Evolutionary conservation across 768 basidiomycete species (phyloP).

Genomic region (Termitomyces sp.): DNA sequence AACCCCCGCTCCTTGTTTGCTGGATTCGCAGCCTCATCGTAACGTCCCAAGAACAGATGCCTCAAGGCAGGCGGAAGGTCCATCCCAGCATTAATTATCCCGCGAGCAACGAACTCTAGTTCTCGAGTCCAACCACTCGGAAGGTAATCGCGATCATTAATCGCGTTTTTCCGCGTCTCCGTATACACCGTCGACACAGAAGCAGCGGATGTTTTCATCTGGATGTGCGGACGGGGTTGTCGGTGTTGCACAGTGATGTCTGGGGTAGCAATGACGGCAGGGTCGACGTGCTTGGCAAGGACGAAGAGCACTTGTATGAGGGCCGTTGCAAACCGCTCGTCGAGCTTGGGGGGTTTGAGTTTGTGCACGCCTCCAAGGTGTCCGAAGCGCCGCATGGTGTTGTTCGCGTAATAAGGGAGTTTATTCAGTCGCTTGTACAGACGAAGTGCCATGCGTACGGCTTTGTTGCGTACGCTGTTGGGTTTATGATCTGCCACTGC

Average conservation of each 20-base stretch:
- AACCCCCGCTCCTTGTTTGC: background rate
- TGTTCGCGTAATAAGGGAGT: background rate
- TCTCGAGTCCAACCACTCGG: conserved; percentile 9
- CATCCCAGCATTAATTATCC: conserved; percentile 14
- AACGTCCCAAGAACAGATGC: conserved; percentile 15
- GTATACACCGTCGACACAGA: background rate
- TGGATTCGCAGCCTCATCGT: conserved; percentile 7
- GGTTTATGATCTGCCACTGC: background rate
- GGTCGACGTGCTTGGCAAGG: background rate
- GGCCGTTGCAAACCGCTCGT: conserved; percentile 68
- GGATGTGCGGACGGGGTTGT: background rate
- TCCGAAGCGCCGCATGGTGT: background rate
- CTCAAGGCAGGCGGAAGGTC: conserved; percentile 13
- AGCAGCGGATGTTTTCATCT: background rate
- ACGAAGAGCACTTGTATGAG: conserved; percentile 38
- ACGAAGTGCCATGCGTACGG: conserved; percentile 7
- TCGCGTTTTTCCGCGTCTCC: background rate
- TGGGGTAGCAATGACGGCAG: background rate
- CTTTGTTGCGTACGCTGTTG: background rate
- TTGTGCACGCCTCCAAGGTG: background rate
- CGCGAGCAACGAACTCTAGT: conserved; percentile 13
- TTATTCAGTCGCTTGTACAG: conserved; percentile 2
- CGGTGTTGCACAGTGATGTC: background rate
- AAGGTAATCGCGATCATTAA: background rate
- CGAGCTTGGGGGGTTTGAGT: conserved; percentile 36